phyloP scores from a whole-genome alignment of 1,139 yeast genomes.

The Yamadazyma diospyri region DNA sequence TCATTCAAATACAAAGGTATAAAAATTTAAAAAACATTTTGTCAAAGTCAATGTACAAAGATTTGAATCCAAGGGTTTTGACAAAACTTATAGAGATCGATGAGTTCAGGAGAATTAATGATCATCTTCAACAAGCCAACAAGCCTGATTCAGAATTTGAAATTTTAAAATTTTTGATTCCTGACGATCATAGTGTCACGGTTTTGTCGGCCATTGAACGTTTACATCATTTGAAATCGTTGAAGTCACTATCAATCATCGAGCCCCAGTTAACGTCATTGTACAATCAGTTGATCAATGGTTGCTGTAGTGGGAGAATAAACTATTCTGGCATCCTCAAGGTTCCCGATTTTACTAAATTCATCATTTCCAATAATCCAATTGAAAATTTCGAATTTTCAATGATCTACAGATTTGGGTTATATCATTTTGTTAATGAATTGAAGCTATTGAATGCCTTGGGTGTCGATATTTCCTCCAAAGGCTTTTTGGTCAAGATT shows the following conservation, averaged over 20 bases:
- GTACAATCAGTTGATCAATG: conserved; percentile 7
- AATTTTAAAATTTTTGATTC: conserved; percentile 6
- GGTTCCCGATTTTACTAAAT: conserved; percentile 9
- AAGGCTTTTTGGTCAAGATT: conserved; percentile 1
- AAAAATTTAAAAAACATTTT: conserved; percentile 21
- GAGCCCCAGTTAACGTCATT: conserved; percentile 2
- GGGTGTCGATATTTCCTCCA: conserved; percentile 9
- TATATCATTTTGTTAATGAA: conserved; percentile 16
- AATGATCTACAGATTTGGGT: conserved; percentile 13
- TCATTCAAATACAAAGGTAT: conserved; percentile 27
- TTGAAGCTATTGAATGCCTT: conserved; percentile 13
- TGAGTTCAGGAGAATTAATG: conserved; percentile 7
- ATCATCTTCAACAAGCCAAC: background rate
- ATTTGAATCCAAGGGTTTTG: conserved; percentile 15
- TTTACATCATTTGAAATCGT: conserved; percentile 7
- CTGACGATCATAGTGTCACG: conserved; percentile 1
- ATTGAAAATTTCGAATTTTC: conserved; percentile 19
- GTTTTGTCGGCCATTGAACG: conserved; percentile 6
- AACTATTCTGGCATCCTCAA: conserved; percentile 5
- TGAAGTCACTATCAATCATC: background rate
- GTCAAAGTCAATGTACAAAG: conserved; percentile 1
- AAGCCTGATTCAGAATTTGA: conserved; percentile 1
- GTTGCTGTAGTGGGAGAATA: conserved; percentile 9
- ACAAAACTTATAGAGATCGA: conserved; percentile 8
- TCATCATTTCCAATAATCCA: conserved; percentile 13